Evolutionary conservation across 352 stramenopile species (phyloP).

Genomic region (Pythium graminicola): DNA sequence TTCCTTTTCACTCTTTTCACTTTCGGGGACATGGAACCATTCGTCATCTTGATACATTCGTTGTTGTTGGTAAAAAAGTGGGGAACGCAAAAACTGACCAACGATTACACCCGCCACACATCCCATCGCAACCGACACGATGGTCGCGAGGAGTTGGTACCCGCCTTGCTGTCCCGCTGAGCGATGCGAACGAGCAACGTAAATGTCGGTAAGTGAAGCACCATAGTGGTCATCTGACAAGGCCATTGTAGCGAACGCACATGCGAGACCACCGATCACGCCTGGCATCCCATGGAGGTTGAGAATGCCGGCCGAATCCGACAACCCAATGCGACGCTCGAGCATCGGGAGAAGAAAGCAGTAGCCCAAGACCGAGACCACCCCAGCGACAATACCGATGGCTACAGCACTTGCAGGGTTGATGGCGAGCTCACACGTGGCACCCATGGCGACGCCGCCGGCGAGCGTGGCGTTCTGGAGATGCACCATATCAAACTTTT

Average conservation of each 20-base stretch:
- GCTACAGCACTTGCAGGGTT: conserved; percentile 40
- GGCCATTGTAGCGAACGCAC: conserved; percentile 43
- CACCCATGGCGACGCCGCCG: conserved; percentile 75
- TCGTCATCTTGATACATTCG: conserved; percentile 60
- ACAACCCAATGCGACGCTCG: conserved; percentile 35
- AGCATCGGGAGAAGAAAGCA: conserved; percentile 35
- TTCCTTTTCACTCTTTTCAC: too few species aligned
- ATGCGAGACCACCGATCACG: conserved; percentile 51
- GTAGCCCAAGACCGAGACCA: conserved; percentile 43
- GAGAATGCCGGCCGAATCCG: conserved; percentile 44
- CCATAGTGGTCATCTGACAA: conserved; percentile 50
- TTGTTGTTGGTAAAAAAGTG: conserved; percentile 48
- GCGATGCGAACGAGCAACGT: conserved; percentile 37
- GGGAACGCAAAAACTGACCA: conserved; percentile 37
- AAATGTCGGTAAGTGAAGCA: conserved; percentile 37
- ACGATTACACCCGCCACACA: conserved; percentile 28
- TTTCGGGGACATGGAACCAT: conserved; percentile 54
- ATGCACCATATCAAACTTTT: conserved; percentile 83
- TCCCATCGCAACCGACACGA: conserved; percentile 36
- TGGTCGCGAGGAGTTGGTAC: conserved; percentile 56
- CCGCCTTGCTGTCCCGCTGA: conserved; percentile 36
- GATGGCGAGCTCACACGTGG: conserved; percentile 61
- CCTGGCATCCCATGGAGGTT: conserved; percentile 79
- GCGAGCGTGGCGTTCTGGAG: conserved; percentile 81
- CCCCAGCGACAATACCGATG: conserved; percentile 40